These are phyloP conservation scores for Neostapfia colusana DNA, from an alignment of 176 grass and related monocot species.

Conservation along the genomic window DNA sequence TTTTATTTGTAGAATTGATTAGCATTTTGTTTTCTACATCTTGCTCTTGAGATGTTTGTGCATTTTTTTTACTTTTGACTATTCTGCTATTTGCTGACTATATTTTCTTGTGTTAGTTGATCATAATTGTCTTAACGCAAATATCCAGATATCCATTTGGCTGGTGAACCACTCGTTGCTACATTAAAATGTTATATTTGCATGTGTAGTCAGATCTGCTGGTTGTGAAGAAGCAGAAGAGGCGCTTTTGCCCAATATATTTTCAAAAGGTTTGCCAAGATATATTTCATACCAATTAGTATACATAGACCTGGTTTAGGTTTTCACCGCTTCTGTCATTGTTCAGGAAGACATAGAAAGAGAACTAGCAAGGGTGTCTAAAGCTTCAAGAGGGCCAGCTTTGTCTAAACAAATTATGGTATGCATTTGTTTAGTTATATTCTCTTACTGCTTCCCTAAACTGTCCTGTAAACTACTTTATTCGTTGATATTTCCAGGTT, in stretches of 20 bases:
- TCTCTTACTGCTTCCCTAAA: slow-evolving; percentile 1
- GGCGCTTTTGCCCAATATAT: slow-evolving; percentile 89
- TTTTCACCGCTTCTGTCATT: slow-evolving; percentile 19
- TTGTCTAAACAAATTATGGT: slow-evolving; percentile 86
- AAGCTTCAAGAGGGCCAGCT: slow-evolving; percentile 59
- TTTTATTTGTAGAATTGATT: not conserved
- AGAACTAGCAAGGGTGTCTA: slow-evolving; percentile 65
- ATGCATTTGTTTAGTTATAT: slow-evolving; percentile 22
- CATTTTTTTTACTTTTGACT: not conserved
- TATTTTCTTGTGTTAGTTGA: slow-evolving; percentile 26
- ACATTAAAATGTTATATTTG: slow-evolving; percentile 32
- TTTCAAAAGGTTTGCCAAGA: slow-evolving; percentile 73
- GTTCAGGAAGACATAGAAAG: slow-evolving; percentile 94
- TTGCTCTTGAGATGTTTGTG: slow-evolving; percentile 15
- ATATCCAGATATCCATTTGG: slow-evolving; percentile 8
- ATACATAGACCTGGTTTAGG: not conserved
- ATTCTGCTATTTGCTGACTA: slow-evolving; percentile 1
- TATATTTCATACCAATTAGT: slow-evolving; percentile 15
- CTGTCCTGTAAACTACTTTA: slow-evolving; percentile 12
- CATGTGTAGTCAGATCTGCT: slow-evolving; percentile 82
- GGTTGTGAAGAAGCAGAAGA: slow-evolving; percentile 93
- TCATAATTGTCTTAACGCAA: slow-evolving; percentile 9
- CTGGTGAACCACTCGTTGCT: not conserved
- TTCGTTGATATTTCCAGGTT: slow-evolving; percentile 50
- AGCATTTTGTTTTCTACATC: not conserved